Conservation (phyloP, 75 land plant genomes). For the Sequoia sempervirens region DNA sequence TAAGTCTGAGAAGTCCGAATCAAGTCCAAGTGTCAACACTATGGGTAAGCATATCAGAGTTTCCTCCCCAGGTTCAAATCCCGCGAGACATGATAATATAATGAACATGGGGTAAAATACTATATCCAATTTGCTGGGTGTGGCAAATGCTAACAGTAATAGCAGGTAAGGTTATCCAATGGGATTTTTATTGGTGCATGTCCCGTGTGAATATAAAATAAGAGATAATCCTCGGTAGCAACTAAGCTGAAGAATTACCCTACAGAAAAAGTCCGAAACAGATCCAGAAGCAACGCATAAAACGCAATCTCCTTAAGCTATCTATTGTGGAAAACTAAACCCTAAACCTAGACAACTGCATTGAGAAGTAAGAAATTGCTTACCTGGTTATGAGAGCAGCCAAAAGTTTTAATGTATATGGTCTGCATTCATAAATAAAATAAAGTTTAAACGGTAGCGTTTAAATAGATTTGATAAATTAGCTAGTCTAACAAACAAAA, state of each 20-base stretch:
- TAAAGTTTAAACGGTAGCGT: not conserved
- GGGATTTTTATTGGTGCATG: too few relatives aligned
- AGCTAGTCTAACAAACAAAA: not conserved
- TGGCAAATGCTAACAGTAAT: not conserved
- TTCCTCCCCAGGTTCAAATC: not conserved
- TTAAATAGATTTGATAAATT: not conserved
- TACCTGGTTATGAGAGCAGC: constrained; percentile 95
- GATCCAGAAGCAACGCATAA: not conserved
- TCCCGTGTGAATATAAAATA: too few relatives aligned
- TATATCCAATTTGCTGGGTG: not conserved
- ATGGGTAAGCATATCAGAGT: not conserved
- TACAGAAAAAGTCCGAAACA: too few relatives aligned
- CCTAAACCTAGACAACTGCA: not conserved
- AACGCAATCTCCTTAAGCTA: not conserved
- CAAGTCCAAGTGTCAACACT: too few relatives aligned
- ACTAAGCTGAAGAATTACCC: not conserved
- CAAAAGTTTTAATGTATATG: constrained; percentile 87
- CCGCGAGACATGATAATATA: not conserved
- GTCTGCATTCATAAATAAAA: constrained; percentile 36
- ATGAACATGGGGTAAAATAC: not conserved
- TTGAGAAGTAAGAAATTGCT: not conserved
- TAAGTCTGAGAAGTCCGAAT: too few relatives aligned
- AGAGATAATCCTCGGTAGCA: not conserved
- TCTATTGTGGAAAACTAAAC: not conserved
- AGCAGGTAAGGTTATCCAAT: not conserved